A percentile compares a stretch with the other conserved stretches of the same genome.
These are phyloP conservation scores for Coemansia sp. DNA, from an alignment of 192 early-diverging fungal species.

Conservation along the genomic window DNA sequence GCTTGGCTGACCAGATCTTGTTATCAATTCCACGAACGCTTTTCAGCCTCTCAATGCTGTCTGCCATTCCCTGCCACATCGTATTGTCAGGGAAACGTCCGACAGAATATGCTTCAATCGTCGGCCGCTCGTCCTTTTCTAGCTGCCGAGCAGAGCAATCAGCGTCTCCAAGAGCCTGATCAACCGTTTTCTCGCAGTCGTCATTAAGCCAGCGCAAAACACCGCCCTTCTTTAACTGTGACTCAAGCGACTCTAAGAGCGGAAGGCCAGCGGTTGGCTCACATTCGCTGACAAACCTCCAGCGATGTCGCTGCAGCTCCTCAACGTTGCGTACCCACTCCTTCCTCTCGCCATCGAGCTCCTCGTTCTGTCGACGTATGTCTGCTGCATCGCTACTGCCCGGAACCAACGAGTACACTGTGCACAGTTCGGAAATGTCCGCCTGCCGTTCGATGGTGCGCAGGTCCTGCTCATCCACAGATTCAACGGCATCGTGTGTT, in stretches of 20 bases:
- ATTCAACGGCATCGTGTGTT: conserved; percentile 27
- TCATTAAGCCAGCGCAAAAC: conserved; percentile 51
- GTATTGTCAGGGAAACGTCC: conserved; percentile 45
- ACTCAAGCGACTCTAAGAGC: conserved; percentile 27
- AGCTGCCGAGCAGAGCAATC: neutral
- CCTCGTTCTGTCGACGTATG: conserved; percentile 37
- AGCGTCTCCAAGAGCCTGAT: neutral
- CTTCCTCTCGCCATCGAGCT: conserved; percentile 32
- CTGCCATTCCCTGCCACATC: conserved; percentile 52
- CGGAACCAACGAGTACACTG: conserved; percentile 21
- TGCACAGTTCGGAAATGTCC: conserved; percentile 28
- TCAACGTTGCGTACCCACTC: conserved; percentile 26
- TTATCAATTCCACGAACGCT: conserved; percentile 60
- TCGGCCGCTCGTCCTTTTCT: conserved; percentile 8
- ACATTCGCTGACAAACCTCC: conserved; percentile 40
- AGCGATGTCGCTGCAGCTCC: conserved; percentile 19
- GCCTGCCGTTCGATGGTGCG: conserved; percentile 21
- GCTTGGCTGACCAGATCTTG: conserved; percentile 61
- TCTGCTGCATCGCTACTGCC: conserved; percentile 24
- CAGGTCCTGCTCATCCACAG: conserved; percentile 12
- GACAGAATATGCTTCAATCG: conserved; percentile 42
- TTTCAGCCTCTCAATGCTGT: conserved; percentile 56
- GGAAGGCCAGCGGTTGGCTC: conserved; percentile 37
- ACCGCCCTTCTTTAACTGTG: conserved; percentile 27
- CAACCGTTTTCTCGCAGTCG: conserved; percentile 41